Evolutionary conservation across 2,329 filamentous ascomycete genomes (phyloP).

Genomic region (Waltergamsia citrina): DNA sequence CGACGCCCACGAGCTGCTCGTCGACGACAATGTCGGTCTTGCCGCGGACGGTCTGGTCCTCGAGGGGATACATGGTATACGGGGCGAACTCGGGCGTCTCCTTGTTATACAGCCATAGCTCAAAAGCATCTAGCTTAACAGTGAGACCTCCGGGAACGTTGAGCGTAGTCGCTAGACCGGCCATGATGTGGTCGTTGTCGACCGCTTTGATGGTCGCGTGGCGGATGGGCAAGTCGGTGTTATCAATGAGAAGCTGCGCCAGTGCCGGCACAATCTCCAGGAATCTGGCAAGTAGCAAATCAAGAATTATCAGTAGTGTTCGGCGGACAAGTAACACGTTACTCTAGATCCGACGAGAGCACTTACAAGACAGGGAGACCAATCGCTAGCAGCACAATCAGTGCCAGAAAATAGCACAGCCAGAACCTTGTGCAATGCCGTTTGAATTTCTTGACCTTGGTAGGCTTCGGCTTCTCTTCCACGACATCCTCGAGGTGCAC

Average conservation of each 20-base stretch:
- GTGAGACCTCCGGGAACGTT: slow-evolving; percentile 9
- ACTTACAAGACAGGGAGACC: slow-evolving; percentile 29
- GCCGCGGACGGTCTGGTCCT: slow-evolving; percentile 14
- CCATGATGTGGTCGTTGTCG: slow-evolving; percentile 15
- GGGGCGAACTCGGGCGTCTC: slow-evolving; percentile 16
- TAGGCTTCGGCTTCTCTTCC: neutral
- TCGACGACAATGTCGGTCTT: slow-evolving; percentile 18
- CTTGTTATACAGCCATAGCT: slow-evolving; percentile 23
- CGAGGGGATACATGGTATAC: slow-evolving; percentile 10
- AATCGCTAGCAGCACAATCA: slow-evolving; percentile 26
- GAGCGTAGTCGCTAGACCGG: slow-evolving; percentile 19
- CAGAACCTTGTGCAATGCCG: slow-evolving; percentile 26
- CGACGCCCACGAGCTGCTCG: slow-evolving; percentile 19
- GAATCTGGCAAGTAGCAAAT: slow-evolving; percentile 17
- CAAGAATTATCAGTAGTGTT: neutral
- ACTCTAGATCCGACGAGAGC: neutral
- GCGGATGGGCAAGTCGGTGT: slow-evolving; percentile 21
- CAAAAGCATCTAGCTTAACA: slow-evolving; percentile 21
- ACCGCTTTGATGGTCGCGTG: slow-evolving; percentile 18
- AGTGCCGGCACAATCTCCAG: slow-evolving; percentile 28
- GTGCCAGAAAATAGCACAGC: slow-evolving; percentile 24
- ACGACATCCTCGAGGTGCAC: slow-evolving; percentile 2
- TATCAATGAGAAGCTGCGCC: slow-evolving; percentile 24
- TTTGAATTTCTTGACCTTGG: slow-evolving; percentile 8
- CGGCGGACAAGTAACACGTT: neutral